Conservation (phyloP, 495 filamentous ascomycete genomes). For the Xylaria curta region DNA sequence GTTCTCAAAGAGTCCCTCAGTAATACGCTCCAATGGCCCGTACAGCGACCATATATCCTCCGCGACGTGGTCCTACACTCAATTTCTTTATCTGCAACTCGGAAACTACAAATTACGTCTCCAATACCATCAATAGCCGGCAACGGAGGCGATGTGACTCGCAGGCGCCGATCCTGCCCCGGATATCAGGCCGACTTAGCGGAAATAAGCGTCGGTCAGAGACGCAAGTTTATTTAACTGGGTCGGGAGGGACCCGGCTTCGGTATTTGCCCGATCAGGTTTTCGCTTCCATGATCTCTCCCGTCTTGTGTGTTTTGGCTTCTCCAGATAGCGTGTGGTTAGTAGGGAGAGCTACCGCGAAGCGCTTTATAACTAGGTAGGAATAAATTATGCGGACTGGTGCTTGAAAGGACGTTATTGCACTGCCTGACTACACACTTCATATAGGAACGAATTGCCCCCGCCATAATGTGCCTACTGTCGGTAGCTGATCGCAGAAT, state of each 20-base stretch:
- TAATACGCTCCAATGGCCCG: neutral
- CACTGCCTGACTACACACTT: neutral
- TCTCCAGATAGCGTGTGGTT: neutral
- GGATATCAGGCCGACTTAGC: slow-evolving; percentile 24
- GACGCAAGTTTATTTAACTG: neutral
- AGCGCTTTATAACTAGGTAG: neutral
- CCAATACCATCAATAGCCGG: slow-evolving; percentile 14
- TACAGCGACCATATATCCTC: neutral
- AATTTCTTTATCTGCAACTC: neutral
- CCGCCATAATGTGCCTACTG: neutral
- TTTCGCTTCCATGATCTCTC: slow-evolving; percentile 1
- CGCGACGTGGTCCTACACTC: neutral
- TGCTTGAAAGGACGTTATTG: no score
- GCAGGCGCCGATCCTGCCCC: slow-evolving; percentile 33
- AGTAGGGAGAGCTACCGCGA: neutral
- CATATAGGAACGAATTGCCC: neutral
- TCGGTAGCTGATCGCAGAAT: slow-evolving; percentile 5
- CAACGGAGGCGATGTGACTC: slow-evolving; percentile 32
- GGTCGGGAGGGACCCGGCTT: neutral
- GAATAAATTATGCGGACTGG: neutral
- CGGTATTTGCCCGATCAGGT: neutral
- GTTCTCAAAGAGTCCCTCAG: neutral
- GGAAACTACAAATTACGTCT: neutral
- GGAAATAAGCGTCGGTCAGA: slow-evolving; percentile 34
- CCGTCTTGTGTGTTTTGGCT: neutral